Evolutionary conservation across 1,139 yeast genomes (phyloP).

Genomic region (Yamadazyma pseudoaaseri): DNA sequence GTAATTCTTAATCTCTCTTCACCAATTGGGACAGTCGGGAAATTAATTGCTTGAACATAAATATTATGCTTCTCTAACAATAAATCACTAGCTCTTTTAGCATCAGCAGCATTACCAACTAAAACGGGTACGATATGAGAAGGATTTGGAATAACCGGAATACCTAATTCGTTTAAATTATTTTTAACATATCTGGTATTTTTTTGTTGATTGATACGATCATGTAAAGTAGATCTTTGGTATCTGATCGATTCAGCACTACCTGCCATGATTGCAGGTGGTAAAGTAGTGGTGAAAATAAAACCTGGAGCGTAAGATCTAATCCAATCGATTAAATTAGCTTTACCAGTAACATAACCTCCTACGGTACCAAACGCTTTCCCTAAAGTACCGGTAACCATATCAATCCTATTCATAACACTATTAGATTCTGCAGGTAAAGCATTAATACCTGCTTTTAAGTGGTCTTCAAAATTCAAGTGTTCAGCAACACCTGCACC

Average conservation of each 20-base stretch:
- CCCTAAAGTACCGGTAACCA: slow-evolving; percentile 96
- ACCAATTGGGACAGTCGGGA: slow-evolving; percentile 97
- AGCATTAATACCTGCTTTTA: slow-evolving; percentile 62
- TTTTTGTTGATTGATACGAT: slow-evolving; percentile 81
- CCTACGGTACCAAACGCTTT: slow-evolving; percentile 97
- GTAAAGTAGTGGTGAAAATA: slow-evolving; percentile 92
- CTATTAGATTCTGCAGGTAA: slow-evolving; percentile 39
- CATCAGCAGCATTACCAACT: slow-evolving; percentile 91
- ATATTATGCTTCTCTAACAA: slow-evolving; percentile 80
- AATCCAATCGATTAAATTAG: slow-evolving; percentile 85
- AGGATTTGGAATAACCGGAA: slow-evolving; percentile 97
- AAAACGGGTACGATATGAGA: slow-evolving; percentile 95
- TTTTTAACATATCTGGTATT: slow-evolving; percentile 84
- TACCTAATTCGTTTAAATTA: slow-evolving; percentile 65
- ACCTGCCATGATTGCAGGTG: slow-evolving; percentile 98
- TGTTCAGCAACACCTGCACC: slow-evolving; percentile 99
- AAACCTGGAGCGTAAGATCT: slow-evolving; percentile 97
- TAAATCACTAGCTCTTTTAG: slow-evolving; percentile 87
- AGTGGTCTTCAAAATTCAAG: slow-evolving; percentile 79
- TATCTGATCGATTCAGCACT: slow-evolving; percentile 83
- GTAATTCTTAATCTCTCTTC: slow-evolving; percentile 94
- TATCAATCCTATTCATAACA: slow-evolving; percentile 87
- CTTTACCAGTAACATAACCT: slow-evolving; percentile 92
- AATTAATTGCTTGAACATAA: slow-evolving; percentile 96
- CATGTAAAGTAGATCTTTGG: slow-evolving; percentile 73